Evolutionary conservation across 1,139 yeast genomes (phyloP).

Genomic region (Saccharomyces pastorianus): DNA sequence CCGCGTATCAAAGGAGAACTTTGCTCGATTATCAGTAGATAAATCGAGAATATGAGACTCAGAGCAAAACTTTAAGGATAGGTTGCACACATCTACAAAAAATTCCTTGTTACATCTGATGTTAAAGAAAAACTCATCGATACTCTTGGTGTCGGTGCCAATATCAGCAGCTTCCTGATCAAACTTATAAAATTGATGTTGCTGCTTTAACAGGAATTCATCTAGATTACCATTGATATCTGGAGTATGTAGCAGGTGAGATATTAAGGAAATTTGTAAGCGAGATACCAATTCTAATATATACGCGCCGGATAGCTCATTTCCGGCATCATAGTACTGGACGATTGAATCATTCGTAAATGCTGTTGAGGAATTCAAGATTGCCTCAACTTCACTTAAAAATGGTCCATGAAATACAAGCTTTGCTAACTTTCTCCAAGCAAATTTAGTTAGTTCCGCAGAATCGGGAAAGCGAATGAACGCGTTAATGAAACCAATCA

Average conservation of each 20-base stretch:
- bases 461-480: conserved; percentile 17
- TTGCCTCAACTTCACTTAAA: conserved; percentile 16
- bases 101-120: conserved; percentile 7
- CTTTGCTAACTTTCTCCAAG: conserved; percentile 16
- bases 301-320: conserved; percentile 24
- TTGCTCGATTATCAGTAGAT: conserved; percentile 24
- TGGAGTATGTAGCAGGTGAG: conserved; percentile 10
- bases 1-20: conserved; percentile 19
- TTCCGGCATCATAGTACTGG: conserved; percentile 24
- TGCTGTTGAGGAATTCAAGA: conserved; percentile 17
- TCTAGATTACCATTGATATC: conserved; percentile 7
- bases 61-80: conserved; percentile 12
- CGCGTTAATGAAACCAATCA: conserved; percentile 27
- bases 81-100: conserved; percentile 12
- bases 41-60: conserved; percentile 15
- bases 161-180: conserved; percentile 1
- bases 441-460: conserved; percentile 15
- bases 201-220: conserved; percentile 17
- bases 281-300: conserved; percentile 20
- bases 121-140: conserved; percentile 3
- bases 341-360: conserved; percentile 27
- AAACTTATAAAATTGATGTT: conserved; percentile 11
- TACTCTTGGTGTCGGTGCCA: not conserved
- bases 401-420: conserved; percentile 17
- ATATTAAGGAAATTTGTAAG: conserved; percentile 19